Percentiles rank a stretch among this genome's conserved stretches.
Evolutionary conservation across 768 basidiomycete species (phyloP).

Genomic region (Rhodotorula sphaerocarpa): DNA sequence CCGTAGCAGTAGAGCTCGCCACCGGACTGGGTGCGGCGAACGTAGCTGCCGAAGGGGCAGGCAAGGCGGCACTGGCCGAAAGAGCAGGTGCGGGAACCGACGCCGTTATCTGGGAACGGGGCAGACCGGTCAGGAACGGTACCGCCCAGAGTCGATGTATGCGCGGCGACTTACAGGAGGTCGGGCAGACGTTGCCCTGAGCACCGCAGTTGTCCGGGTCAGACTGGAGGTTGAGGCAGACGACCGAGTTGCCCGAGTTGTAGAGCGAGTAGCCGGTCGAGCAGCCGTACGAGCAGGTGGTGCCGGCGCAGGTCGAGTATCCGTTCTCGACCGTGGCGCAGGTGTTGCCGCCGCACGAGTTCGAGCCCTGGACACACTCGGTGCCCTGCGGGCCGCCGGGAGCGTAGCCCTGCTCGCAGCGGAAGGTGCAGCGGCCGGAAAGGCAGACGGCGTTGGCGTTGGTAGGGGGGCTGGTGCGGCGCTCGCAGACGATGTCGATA

Average conservation of each 20-base stretch:
- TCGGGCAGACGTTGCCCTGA: constrained; percentile 25
- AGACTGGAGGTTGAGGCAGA: constrained; percentile 1
- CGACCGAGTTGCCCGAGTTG: not conserved
- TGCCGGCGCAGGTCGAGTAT: constrained; percentile 10
- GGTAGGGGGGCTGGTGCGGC: not conserved
- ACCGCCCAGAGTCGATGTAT: too few species aligned
- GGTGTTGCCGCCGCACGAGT: constrained; percentile 19
- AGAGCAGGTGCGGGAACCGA: too few species aligned
- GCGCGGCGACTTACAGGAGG: not conserved
- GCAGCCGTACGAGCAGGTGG: constrained; percentile 15
- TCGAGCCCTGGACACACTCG: constrained; percentile 5
- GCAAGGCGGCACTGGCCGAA: too few species aligned
- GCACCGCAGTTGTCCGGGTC: constrained; percentile 27
- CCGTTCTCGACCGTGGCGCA: constrained; percentile 16
- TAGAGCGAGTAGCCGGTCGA: not conserved
- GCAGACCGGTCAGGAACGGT: too few species aligned
- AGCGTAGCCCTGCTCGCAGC: constrained; percentile 10
- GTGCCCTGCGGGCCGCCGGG: constrained; percentile 3
- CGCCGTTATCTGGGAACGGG: too few species aligned
- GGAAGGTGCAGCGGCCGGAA: not conserved
- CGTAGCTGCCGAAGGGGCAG: too few species aligned
- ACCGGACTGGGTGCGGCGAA: too few species aligned
- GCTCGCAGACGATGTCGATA: not conserved
- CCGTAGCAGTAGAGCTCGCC: too few species aligned
- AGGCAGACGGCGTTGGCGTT: constrained; percentile 25